phyloP scores from a whole-genome alignment of 768 basidiomycete genomes.

The Tremella yokohamensis region DNA sequence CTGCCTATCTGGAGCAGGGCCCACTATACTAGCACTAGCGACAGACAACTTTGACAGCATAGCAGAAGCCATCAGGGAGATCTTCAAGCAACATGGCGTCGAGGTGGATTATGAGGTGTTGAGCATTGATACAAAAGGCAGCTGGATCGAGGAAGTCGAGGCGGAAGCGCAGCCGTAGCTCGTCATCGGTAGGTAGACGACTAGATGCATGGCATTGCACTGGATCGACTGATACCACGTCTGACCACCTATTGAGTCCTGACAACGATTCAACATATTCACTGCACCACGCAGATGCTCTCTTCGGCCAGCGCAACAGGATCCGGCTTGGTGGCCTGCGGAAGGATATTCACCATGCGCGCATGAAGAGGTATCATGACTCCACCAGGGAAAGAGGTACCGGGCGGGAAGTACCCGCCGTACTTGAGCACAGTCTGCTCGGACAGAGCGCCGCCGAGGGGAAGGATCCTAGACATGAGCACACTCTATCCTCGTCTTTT shows the following conservation, averaged over 20 bases:
- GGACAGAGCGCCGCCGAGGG: constrained; percentile 46
- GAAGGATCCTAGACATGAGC: constrained; percentile 30
- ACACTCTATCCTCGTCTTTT: not conserved
- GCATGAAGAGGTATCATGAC: constrained; percentile 48
- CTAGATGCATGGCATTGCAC: too few species aligned
- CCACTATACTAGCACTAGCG: constrained; percentile 93
- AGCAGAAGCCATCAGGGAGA: constrained; percentile 70
- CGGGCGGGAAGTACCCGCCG: constrained; percentile 49
- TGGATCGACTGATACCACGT: too few species aligned
- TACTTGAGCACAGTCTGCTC: constrained; percentile 49
- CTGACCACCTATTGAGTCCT: too few species aligned
- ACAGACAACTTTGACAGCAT: constrained; percentile 78
- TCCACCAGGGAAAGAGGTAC: constrained; percentile 48
- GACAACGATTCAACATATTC: not conserved
- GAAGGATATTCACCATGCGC: constrained; percentile 47
- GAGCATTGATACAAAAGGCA: constrained; percentile 58
- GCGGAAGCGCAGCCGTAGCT: not conserved
- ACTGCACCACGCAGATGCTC: constrained; percentile 38
- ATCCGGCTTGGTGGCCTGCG: constrained; percentile 26
- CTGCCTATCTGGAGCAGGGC: constrained; percentile 95
- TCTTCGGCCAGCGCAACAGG: constrained; percentile 15
- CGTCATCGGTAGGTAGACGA: not conserved
- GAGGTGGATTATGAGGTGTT: constrained; percentile 89
- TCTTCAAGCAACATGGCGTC: constrained; percentile 69
- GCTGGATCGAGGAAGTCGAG: constrained; percentile 46